Percentiles rank a stretch among this genome's conserved stretches.
phyloP scores from a whole-genome alignment of 768 basidiomycete genomes.

The Cystobasidium tubakii region DNA sequence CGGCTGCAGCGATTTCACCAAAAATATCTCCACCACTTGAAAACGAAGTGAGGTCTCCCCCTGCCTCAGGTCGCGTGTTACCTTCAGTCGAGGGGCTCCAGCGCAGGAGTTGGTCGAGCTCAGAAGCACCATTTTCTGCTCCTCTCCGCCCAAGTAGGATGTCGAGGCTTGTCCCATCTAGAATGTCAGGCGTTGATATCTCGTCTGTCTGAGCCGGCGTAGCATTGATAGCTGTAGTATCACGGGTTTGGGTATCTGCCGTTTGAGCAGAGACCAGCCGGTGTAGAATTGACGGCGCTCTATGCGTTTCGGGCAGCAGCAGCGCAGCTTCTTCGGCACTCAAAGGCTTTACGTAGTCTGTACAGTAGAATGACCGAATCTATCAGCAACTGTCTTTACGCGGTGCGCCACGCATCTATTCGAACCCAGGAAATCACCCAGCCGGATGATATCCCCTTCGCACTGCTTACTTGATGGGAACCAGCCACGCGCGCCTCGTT shows the following conservation, averaged over 20 bases:
- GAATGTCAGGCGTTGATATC: neutral
- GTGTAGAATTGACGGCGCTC: neutral
- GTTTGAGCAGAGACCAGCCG: neutral
- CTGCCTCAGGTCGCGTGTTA: neutral
- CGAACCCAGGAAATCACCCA: neutral
- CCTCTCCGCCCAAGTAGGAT: slow-evolving; percentile 20
- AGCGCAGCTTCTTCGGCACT: neutral
- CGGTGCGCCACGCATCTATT: neutral
- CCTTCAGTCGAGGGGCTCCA: neutral
- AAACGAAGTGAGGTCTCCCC: slow-evolving; percentile 12
- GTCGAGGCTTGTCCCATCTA: slow-evolving; percentile 10
- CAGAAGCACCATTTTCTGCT: neutral
- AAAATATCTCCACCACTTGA: slow-evolving; percentile 41
- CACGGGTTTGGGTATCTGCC: neutral
- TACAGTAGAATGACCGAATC: neutral
- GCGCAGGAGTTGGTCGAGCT: slow-evolving; percentile 15
- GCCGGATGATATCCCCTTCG: neutral
- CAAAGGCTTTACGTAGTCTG: slow-evolving; percentile 7
- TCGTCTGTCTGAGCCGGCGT: neutral
- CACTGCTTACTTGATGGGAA: slow-evolving; percentile 26
- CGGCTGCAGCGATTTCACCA: slow-evolving; percentile 45
- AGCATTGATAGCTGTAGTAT: neutral
- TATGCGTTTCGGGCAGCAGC: neutral
- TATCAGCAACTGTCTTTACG: neutral
- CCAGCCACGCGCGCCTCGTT: slow-evolving; percentile 19